Evolutionary conservation across 345 rosid species (phyloP).

Genomic region (Fremontodendron californicum): DNA sequence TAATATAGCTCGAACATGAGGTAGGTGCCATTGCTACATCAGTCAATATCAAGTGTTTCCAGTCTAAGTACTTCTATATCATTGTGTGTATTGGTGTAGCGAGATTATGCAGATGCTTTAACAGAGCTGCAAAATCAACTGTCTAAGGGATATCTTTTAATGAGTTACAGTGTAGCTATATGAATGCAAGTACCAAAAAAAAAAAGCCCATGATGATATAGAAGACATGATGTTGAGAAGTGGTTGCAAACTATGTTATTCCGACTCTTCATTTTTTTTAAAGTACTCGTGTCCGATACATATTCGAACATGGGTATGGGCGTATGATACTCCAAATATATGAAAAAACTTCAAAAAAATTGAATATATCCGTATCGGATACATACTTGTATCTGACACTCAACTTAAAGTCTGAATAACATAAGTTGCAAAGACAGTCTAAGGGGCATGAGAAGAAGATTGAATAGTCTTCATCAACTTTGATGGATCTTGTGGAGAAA

Average conservation of each 20-base stretch:
- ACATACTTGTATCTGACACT: no score
- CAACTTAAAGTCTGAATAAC: no score
- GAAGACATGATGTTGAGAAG: constrained; percentile 39
- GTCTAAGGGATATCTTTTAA: constrained; percentile 42
- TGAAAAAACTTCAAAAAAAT: no score
- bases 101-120: constrained; percentile 47
- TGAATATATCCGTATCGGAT: no score
- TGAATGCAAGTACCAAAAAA: constrained; percentile 21
- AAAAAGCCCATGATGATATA: constrained; percentile 13
- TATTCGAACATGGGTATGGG: no score
- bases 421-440: constrained; percentile 34
- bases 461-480: constrained; percentile 26
- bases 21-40: neutral
- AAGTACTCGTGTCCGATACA: no score
- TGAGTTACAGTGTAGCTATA: constrained; percentile 33
- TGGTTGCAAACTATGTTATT: no score
- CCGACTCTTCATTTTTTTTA: no score
- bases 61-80: neutral
- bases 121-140: constrained; percentile 50
- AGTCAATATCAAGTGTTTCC: neutral
- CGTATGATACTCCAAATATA: no score
- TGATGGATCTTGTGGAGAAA: constrained; percentile 44
- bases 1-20: neutral
- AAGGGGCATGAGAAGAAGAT: constrained; percentile 30
- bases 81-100: constrained; percentile 30